Percentiles rank a stretch among this genome's conserved stretches.
phyloP scores from a whole-genome alignment of 768 basidiomycete genomes.

The Tubosaeta sp. region DNA sequence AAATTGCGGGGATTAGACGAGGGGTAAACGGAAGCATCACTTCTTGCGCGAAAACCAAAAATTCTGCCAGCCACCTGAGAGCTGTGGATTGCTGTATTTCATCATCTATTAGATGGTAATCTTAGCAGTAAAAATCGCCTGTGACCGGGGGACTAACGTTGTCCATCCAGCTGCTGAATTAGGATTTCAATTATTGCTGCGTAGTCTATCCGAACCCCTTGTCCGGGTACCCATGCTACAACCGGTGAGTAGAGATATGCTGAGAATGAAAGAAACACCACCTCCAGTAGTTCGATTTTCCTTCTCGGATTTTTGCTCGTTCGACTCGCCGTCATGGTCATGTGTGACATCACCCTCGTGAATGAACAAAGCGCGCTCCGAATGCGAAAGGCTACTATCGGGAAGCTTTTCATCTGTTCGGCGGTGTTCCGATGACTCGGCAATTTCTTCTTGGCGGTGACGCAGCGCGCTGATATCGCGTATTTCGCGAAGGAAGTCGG shows the following conservation, averaged over 20 bases:
- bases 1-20: conserved; percentile 84
- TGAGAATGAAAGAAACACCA: conserved; percentile 26
- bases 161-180: conserved; percentile 76
- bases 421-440: conserved; percentile 37
- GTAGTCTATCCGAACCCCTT: conserved; percentile 90
- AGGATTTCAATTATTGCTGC: conserved; percentile 91
- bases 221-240: conserved; percentile 86
- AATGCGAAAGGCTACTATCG: conserved; percentile 53
- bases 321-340: conserved; percentile 39
- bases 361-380: conserved; percentile 57
- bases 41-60: conserved; percentile 81
- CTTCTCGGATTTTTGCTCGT: conserved; percentile 39
- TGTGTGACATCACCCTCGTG: conserved; percentile 40
- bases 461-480: conserved; percentile 77
- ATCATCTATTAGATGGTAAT: conserved; percentile 48
- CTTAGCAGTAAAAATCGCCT: conserved; percentile 3
- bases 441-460: conserved; percentile 55
- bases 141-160: conserved; percentile 52
- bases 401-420: conserved; percentile 50
- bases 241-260: conserved; percentile 4
- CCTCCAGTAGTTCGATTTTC: conserved; percentile 65
- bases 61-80: conserved; percentile 90
- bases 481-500: conserved; percentile 89
- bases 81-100: conserved; percentile 94
- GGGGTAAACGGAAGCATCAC: conserved; percentile 95